These are phyloP conservation scores for Aspergillus sergii DNA, from an alignment of 2,329 filamentous ascomycete species.

Conservation along the genomic window DNA sequence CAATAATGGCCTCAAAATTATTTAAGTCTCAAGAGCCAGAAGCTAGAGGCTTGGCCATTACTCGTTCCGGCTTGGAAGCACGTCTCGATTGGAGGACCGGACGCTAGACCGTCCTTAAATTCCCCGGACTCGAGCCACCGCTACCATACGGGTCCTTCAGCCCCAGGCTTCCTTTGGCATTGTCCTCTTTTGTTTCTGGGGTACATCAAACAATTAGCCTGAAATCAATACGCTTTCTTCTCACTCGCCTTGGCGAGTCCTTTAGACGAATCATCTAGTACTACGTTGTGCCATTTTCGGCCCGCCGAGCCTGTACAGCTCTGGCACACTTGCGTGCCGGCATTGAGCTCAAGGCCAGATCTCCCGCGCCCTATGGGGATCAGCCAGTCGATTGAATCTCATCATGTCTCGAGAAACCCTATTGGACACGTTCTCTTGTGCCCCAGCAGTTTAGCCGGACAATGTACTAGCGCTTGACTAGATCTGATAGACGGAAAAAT, in stretches of 20 bases:
- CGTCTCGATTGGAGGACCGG: conserved; percentile 6
- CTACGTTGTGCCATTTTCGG: neutral
- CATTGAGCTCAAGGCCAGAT: neutral
- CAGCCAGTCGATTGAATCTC: neutral
- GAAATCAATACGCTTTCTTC: neutral
- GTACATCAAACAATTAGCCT: conserved; percentile 13
- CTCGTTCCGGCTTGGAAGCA: conserved; percentile 9
- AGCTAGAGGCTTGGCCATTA: conserved; percentile 17
- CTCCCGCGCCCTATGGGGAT: neutral
- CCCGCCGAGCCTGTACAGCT: neutral
- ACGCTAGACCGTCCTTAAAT: conserved; percentile 8
- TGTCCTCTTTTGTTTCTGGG: neutral
- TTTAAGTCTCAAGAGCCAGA: conserved; percentile 7
- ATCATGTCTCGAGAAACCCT: neutral
- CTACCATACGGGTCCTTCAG: conserved; percentile 5
- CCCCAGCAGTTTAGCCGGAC: conserved; percentile 1
- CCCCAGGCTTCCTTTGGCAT: conserved; percentile 3
- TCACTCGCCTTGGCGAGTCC: neutral
- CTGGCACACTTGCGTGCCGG: too few relatives aligned
- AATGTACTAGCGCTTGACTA: neutral
- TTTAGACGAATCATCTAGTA: conserved; percentile 1
- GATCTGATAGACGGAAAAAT: conserved; percentile 7
- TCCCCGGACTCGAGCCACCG: conserved; percentile 11
- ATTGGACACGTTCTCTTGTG: neutral
- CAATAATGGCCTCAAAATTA: conserved; percentile 7